phyloP scores from a whole-genome alignment of 495 filamentous ascomycete genomes.

The Penicillium desertorum region DNA sequence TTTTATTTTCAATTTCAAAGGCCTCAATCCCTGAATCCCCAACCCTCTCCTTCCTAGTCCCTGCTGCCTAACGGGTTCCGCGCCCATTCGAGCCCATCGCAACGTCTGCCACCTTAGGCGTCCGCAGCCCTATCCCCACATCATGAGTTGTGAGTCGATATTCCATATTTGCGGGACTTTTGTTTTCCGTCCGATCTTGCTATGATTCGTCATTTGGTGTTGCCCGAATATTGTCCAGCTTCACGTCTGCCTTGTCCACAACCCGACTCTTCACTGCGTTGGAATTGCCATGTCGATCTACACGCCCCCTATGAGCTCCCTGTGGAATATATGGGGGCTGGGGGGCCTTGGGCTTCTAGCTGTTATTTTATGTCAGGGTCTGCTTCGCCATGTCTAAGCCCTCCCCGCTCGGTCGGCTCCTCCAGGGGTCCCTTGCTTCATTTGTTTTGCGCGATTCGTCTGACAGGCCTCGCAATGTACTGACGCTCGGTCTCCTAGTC shows the following conservation, averaged over 20 bases:
- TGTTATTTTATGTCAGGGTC: slow-evolving; percentile 12
- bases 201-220: slow-evolving; percentile 6
- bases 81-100: slow-evolving; percentile 17
- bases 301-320: not conserved
- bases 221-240: slow-evolving; percentile 2
- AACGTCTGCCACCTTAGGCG: slow-evolving; percentile 14
- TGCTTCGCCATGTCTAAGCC: slow-evolving; percentile 1
- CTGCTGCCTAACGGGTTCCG: slow-evolving; percentile 20
- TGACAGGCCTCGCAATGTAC: slow-evolving; percentile 17
- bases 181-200: not conserved
- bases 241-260: slow-evolving; percentile 14
- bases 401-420: slow-evolving; percentile 20
- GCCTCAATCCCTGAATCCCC: not conserved
- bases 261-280: not conserved
- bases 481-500: slow-evolving; percentile 56
- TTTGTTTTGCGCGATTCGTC: slow-evolving; percentile 2
- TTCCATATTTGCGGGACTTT: slow-evolving; percentile 11
- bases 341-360: not conserved
- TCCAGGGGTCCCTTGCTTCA: slow-evolving; percentile 11
- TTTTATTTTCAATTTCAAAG: not conserved
- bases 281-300: slow-evolving; percentile 10
- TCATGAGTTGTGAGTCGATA: slow-evolving; percentile 35
- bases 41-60: slow-evolving; percentile 10
- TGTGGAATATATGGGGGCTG: slow-evolving; percentile 9
- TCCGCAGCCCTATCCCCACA: slow-evolving; percentile 27